Percentiles rank a stretch among this genome's conserved stretches.
Evolutionary conservation across 2,329 filamentous ascomycete genomes (phyloP).

Genomic region (Monosporascus sp.): DNA sequence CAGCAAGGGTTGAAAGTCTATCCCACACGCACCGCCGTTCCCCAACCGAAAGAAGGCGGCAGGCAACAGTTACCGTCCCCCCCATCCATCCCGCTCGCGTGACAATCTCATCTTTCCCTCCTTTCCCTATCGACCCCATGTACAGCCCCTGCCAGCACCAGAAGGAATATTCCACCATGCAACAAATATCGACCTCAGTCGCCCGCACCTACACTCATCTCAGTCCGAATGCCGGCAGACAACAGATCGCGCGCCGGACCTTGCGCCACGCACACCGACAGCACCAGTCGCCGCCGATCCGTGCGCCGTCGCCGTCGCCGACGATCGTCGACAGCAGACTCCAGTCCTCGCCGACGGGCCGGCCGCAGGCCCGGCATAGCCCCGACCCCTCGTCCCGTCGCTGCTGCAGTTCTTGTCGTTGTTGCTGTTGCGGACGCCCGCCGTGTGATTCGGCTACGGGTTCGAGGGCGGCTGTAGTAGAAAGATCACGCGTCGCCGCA

Average conservation of each 20-base stretch:
- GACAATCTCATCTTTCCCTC: too few relatives aligned
- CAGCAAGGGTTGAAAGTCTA: too few relatives aligned
- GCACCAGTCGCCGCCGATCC: slow-evolving; percentile 19
- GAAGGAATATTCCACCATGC: slow-evolving; percentile 11
- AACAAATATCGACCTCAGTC: slow-evolving; percentile 2
- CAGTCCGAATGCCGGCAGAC: not conserved
- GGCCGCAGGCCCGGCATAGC: slow-evolving; percentile 16
- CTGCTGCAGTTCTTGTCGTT: not conserved
- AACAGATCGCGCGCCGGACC: not conserved
- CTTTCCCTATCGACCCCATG: too few relatives aligned
- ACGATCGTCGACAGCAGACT: slow-evolving; percentile 17
- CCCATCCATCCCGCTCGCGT: too few relatives aligned
- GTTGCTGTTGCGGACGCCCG: not conserved
- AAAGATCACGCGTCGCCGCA: too few relatives aligned
- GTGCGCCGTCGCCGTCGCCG: slow-evolving; percentile 10
- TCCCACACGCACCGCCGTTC: too few relatives aligned
- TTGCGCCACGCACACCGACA: slow-evolving; percentile 19
- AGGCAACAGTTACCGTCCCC: too few relatives aligned
- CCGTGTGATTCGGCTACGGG: too few relatives aligned
- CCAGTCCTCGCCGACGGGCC: slow-evolving; percentile 15
- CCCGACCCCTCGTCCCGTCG: not conserved
- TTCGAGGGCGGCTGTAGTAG: too few relatives aligned
- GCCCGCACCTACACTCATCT: too few relatives aligned
- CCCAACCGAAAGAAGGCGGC: too few relatives aligned
- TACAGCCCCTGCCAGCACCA: not conserved